Base-by-base conservation (phyloP, 208 protist species). In the Porcisia hertigi region DNA sequence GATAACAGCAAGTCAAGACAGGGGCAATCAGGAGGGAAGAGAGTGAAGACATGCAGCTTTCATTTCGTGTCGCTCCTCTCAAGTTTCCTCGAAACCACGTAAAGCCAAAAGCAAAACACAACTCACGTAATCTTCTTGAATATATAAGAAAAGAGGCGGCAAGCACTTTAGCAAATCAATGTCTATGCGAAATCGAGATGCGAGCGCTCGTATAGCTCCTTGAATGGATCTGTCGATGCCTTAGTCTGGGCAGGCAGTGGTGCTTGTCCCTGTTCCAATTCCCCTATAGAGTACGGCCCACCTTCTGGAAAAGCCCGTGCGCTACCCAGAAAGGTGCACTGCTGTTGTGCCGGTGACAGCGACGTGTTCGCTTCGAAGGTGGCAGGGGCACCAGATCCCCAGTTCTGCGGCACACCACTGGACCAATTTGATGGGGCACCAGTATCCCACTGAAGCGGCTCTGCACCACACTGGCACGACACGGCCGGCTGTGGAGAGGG, bases 201-300 rank as follows among this genome's bases (percentile, higher is more conserved):
- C 2, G 71, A 81, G 6, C 60, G 54, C 6, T 76, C 36, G 57
- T 81, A 91, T 49, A 91, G 53, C n/a, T 81, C 67, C 55, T 88
- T 91, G 69, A 91, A 91, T n/a, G 82, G 76, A 69, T 91, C 82
- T 3, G 54, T 63, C 23, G 71, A 39, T 16, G 81, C 85, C 69
- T 81, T 72, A 11, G 74, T n/a, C 14, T 59, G 39, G 41, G 36
- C 34, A 8, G 64, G 39, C 47, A 55, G 54, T 57, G 30, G 45
- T 30, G 66, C 3, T 14, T 41, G 25, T 30, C 5, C 39, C 47
- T 12, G 36, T n/a, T 30, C 1, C 66, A 18, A 25, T 57, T 36
- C 30, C 25, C 5, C 47, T n/a, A 12, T 5, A 67, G 8, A 1
- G 23, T 30, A 16, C 63, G 20, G 30, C 16, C 6, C 63, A 3